Evolutionary conservation across 2,329 filamentous ascomycete species (phyloP).

Genomic region (Rutstroemia sp.): DNA sequence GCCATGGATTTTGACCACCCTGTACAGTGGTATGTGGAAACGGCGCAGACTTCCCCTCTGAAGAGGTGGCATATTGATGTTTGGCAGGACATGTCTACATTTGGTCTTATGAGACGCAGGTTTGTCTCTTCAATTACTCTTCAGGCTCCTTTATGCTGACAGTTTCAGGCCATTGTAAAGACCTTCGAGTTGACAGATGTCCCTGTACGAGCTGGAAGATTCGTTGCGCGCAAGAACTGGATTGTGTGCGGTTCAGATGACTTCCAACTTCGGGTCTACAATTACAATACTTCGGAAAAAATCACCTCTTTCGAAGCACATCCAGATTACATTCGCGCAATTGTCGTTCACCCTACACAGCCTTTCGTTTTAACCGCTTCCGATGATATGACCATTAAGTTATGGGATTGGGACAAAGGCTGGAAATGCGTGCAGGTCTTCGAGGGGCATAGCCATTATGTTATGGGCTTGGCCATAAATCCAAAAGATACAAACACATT

Average conservation of each 20-base stretch:
- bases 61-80: constrained; percentile 22
- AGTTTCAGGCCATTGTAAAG: constrained; percentile 73
- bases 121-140: constrained; percentile 24
- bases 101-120: constrained; percentile 94
- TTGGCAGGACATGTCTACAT: constrained; percentile 90
- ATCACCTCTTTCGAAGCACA: constrained; percentile 96
- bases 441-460: constrained; percentile 93
- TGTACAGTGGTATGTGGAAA: constrained; percentile 74
- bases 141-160: constrained; percentile 9
- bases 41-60: constrained; percentile 13
- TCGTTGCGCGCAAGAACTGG: constrained; percentile 98
- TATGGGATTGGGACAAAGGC: constrained; percentile 98
- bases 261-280: constrained; percentile 84
- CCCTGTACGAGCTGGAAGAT: constrained; percentile 90
- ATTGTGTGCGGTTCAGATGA: constrained; percentile 93
- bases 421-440: constrained; percentile 97
- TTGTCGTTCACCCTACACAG: constrained; percentile 89
- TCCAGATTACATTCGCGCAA: constrained; percentile 96
- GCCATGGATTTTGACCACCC: constrained; percentile 91
- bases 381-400: constrained; percentile 97
- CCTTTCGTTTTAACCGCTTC: constrained; percentile 93
- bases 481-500: constrained; percentile 94
- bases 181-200: constrained; percentile 99
- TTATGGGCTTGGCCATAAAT: constrained; percentile 95
- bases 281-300: constrained; percentile 99